These are phyloP conservation scores for Mycena epipterygia DNA, from an alignment of 768 basidiomycete genomes.

Conservation along the genomic window DNA sequence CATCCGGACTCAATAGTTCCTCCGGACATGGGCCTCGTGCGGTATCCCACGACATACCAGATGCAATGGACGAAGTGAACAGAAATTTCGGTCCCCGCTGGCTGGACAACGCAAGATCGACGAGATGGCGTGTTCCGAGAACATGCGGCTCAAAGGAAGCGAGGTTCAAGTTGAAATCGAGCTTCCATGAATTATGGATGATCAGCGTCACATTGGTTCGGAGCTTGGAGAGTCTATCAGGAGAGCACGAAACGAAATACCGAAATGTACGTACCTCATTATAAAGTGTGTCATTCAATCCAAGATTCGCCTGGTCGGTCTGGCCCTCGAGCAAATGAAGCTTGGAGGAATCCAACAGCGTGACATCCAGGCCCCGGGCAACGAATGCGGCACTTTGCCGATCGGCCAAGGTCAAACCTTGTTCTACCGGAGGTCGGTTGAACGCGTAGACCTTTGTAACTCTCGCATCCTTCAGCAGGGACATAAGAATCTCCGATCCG, in stretches of 20 bases:
- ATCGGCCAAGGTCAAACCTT: too few species aligned
- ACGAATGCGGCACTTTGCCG: constrained; percentile 41
- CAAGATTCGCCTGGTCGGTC: constrained; percentile 34
- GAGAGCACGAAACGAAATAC: too few species aligned
- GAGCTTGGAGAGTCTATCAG: too few species aligned
- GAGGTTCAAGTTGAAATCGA: constrained; percentile 61
- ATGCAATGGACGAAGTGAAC: constrained; percentile 35
- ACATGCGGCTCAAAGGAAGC: constrained; percentile 61
- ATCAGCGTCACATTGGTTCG: constrained; percentile 43
- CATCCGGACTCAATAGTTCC: constrained; percentile 16
- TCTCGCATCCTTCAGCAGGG: constrained; percentile 47
- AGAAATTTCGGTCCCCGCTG: constrained; percentile 16
- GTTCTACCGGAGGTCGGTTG: constrained; percentile 40
- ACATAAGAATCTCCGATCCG: constrained; percentile 52
- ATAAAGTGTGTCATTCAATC: constrained; percentile 38
- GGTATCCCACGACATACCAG: constrained; percentile 30
- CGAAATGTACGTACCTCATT: constrained; percentile 27
- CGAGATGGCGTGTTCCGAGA: constrained; percentile 54
- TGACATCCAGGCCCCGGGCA: constrained; percentile 43
- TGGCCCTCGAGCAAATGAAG: constrained; percentile 46
- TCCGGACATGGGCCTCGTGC: constrained; percentile 25
- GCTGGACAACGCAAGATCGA: constrained; percentile 49
- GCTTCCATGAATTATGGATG: constrained; percentile 60
- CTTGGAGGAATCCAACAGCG: constrained; percentile 40
- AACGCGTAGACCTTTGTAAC: constrained; percentile 46